A percentile compares a stretch with the other conserved stretches of the same genome.
Evolutionary conservation across 176 grass and related monocot genomes (phyloP).

Genomic region (Oryza rufipogon): DNA sequence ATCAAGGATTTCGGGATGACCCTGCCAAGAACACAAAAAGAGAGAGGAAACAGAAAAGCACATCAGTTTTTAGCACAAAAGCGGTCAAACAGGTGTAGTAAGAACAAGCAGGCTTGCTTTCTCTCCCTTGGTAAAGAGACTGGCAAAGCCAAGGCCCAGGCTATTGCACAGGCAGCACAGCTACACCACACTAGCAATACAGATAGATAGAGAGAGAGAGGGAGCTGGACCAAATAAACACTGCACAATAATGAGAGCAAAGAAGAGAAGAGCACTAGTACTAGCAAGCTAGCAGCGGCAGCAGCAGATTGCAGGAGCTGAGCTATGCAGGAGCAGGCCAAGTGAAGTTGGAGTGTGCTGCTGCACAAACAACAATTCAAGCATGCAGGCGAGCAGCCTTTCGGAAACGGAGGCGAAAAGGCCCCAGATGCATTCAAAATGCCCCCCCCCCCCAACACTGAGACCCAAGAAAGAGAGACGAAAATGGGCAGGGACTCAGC

Average conservation of each 20-base stretch:
- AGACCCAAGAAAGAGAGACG: not conserved
- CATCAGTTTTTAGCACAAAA: slow-evolving; percentile 53
- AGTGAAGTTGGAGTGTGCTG: not conserved
- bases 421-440: slow-evolving; percentile 45
- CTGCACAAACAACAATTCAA: slow-evolving; percentile 18
- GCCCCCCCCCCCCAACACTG: slow-evolving; percentile 20
- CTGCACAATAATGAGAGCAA: slow-evolving; percentile 43
- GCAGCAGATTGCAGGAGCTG: too few relatives aligned
- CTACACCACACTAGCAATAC: not conserved
- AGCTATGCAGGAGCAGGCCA: not conserved
- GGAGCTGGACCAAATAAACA: slow-evolving; percentile 35
- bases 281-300: not conserved
- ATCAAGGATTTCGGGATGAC: slow-evolving; percentile 82
- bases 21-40: slow-evolving; percentile 52
- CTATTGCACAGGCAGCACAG: slow-evolving; percentile 4
- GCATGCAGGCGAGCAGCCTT: slow-evolving; percentile 47
- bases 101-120: slow-evolving; percentile 25
- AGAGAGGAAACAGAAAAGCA: slow-evolving; percentile 44
- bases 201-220: not conserved
- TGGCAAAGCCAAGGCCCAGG: slow-evolving; percentile 36
- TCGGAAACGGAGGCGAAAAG: slow-evolving; percentile 44
- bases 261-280: slow-evolving; percentile 24
- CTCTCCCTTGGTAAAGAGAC: slow-evolving; percentile 29
- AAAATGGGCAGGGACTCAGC: slow-evolving; percentile 28
- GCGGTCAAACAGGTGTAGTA: slow-evolving; percentile 44